Conservation (phyloP, 1,284 basidiomycete species). For the Cutaneotrichosporon daszewskae region DNA sequence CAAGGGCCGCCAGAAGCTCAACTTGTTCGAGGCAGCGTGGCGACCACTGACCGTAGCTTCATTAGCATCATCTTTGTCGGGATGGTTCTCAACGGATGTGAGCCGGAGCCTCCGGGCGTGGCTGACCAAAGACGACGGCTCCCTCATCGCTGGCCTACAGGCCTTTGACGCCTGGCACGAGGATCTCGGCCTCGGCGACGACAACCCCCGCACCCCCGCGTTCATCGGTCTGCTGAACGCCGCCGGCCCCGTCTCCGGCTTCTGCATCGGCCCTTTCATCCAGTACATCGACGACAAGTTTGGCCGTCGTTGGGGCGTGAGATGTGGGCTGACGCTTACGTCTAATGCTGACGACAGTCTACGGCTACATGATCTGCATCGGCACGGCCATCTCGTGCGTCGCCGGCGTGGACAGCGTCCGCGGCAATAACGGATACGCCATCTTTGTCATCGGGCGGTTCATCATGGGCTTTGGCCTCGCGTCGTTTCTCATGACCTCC, state of each 20-base stretch:
- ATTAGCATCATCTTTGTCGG: slow-evolving; percentile 48
- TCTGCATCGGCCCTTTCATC: slow-evolving; percentile 46
- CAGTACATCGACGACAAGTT: slow-evolving; percentile 43
- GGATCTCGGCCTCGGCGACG: slow-evolving; percentile 30
- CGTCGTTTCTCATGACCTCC: slow-evolving; percentile 49
- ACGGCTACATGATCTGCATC: slow-evolving; percentile 43
- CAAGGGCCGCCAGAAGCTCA: slow-evolving; percentile 46
- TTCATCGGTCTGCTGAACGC: slow-evolving; percentile 46
- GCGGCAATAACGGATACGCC: slow-evolving; percentile 46
- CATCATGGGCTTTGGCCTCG: slow-evolving; percentile 47
- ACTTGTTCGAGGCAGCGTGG: slow-evolving; percentile 36
- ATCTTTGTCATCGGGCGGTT: slow-evolving; percentile 42
- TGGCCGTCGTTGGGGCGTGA: slow-evolving; percentile 46
- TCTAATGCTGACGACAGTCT: slow-evolving; percentile 30
- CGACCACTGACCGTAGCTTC: slow-evolving; percentile 29
- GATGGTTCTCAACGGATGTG: slow-evolving; percentile 48
- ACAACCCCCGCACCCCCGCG: slow-evolving; percentile 25
- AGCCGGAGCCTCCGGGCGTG: slow-evolving; percentile 8
- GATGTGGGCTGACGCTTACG: slow-evolving; percentile 32
- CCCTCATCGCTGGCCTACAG: slow-evolving; percentile 45
- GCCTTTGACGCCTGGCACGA: slow-evolving; percentile 45
- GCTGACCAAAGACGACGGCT: slow-evolving; percentile 40
- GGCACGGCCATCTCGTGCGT: slow-evolving; percentile 44
- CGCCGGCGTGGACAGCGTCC: slow-evolving; percentile 36
- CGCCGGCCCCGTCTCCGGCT: slow-evolving; percentile 37